phyloP scores from a whole-genome alignment of 2,329 filamentous ascomycete genomes.

The Pezicula radicicola region DNA sequence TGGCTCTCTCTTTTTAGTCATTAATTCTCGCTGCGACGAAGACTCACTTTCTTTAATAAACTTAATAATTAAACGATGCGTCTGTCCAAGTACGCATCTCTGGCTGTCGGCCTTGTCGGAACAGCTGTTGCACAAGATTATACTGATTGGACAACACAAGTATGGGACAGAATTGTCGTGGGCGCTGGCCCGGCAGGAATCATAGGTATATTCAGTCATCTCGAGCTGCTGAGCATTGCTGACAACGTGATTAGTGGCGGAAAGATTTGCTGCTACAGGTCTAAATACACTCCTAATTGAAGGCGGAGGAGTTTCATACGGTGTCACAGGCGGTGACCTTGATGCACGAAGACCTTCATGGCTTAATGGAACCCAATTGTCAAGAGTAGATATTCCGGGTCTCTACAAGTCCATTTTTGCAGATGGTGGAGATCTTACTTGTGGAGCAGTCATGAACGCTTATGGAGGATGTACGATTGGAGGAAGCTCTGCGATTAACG shows the following conservation, averaged over 20 bases:
- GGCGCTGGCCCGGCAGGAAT: constrained; percentile 52
- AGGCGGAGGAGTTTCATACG: constrained; percentile 47
- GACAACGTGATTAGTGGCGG: constrained; percentile 32
- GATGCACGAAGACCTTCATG: constrained; percentile 37
- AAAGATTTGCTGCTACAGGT: constrained; percentile 47
- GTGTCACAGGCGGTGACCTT: constrained; percentile 43
- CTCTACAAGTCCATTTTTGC: constrained; percentile 47
- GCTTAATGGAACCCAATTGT: constrained; percentile 44
- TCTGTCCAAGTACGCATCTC: background rate
- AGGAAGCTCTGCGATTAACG: constrained; percentile 51
- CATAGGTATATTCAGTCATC: constrained; percentile 27
- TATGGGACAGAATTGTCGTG: constrained; percentile 38
- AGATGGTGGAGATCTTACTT: constrained; percentile 36
- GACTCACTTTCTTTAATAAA: too few species aligned
- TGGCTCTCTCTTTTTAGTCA: too few species aligned
- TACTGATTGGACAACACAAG: constrained; percentile 21
- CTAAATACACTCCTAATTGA: constrained; percentile 50
- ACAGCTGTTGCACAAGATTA: background rate
- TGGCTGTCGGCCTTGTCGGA: background rate
- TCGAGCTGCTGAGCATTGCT: constrained; percentile 2
- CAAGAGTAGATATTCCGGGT: constrained; percentile 50
- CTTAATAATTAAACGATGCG: background rate
- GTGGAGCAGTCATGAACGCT: constrained; percentile 36
- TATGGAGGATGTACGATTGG: constrained; percentile 49
- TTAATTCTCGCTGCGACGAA: too few species aligned